Base-by-base conservation (phyloP, 2,329 filamentous ascomycete genomes). In the Ophiostoma australiae region DNA sequence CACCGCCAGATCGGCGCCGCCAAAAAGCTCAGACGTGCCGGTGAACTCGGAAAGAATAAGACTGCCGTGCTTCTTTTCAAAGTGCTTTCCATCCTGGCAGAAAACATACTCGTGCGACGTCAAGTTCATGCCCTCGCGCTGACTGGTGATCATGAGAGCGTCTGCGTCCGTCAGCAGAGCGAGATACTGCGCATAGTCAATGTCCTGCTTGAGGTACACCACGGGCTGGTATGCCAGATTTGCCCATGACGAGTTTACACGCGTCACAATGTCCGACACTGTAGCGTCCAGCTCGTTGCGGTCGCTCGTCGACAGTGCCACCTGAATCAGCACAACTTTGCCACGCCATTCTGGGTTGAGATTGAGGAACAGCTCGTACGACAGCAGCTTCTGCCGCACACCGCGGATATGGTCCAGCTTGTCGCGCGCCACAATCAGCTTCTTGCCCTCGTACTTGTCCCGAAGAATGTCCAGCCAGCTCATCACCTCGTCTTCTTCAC, bases 121-220 rank as follows among this genome's bases (percentile, higher is more conserved):
- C 71, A 98, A 81, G 78, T 97, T 98, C 95, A 98, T 98, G 73
- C 94, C 94, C 79, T 98, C 94, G 69, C 95, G 92, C 76, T 98
- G 89, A 78, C 93, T 96, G 1, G 94, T 96, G 77, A 98, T 95
- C 87, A 97, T 95, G 68, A 98, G 83, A 2, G 91, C 91, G 80
- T 98, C 94, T 1, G 94, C 95, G 69, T 96, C 90, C 3, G 92
- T 93, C 67, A 97, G 85, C 8, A 98, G 84, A 1, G 94, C 94
- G n/a, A 98, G 86, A 76, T 97, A 98, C 78, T 97, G 94, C 0
- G 91, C 85, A 77, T 97, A 97, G 72, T 92, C 90, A 72, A 98
- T 95, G 76, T 98, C 94, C 79, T 98, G 94, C 80, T 96, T 94
- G 70, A 98, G 84, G 79, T 97, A 97, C 6, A 97, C 91, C 13